Conservation (phyloP, 768 basidiomycete genomes). For the Asterophora lycoperdoides region DNA sequence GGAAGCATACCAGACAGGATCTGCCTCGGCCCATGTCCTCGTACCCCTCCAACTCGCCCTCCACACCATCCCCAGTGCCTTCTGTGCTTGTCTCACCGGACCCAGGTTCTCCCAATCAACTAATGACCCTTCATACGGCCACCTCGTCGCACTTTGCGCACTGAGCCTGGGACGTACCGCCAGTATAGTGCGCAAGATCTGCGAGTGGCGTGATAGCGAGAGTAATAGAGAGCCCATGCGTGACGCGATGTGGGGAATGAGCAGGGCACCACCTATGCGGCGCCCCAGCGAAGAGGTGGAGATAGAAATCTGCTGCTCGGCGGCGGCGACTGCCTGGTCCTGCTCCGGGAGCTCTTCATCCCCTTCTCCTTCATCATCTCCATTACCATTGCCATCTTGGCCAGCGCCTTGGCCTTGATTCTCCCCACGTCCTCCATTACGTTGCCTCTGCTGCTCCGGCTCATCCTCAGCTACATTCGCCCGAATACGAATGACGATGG, state of each 20-base stretch:
- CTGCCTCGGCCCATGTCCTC: conserved; percentile 58
- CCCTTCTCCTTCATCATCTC: conserved; percentile 23
- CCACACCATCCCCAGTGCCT: conserved; percentile 34
- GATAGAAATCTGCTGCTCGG: conserved; percentile 55
- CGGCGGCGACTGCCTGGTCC: conserved; percentile 42
- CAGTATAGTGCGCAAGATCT: conserved; percentile 36
- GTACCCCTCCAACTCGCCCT: conserved; percentile 52
- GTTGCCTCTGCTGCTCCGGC: conserved; percentile 6
- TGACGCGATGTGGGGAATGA: conserved; percentile 62
- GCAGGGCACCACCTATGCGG: conserved; percentile 62
- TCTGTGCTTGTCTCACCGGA: conserved; percentile 23
- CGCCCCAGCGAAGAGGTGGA: conserved; percentile 61
- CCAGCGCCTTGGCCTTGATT: no score
- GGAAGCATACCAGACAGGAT: conserved; percentile 62
- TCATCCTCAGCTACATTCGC: conserved; percentile 21
- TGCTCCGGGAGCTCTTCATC: conserved; percentile 15
- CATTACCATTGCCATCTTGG: conserved; percentile 20
- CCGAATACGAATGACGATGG: conserved; percentile 33
- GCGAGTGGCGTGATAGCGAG: conserved; percentile 45
- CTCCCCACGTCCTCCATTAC: not conserved
- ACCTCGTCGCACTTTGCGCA: conserved; percentile 11
- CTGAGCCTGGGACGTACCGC: conserved; percentile 26
- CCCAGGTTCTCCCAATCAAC: conserved; percentile 20
- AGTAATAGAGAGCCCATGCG: conserved; percentile 61
- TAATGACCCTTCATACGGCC: conserved; percentile 6